phyloP scores from a whole-genome alignment of 2,329 filamentous ascomycete genomes.

The Coccinonectria pachysandricola region DNA sequence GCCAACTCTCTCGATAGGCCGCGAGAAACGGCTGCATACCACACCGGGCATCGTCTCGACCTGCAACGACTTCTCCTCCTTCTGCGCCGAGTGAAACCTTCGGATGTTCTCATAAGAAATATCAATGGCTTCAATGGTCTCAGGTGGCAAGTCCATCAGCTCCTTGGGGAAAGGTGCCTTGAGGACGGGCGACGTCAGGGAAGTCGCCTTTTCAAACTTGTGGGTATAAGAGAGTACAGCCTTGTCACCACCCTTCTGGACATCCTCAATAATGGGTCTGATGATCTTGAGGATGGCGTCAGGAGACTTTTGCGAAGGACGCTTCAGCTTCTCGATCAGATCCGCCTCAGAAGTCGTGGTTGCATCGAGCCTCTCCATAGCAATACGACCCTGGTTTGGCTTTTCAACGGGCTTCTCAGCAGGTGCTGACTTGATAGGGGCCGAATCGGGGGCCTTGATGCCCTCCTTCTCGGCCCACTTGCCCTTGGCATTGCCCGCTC shows the following conservation, averaged over 20 bases:
- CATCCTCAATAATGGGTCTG: constrained; percentile 80
- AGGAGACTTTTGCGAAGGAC: constrained; percentile 90
- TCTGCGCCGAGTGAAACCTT: constrained; percentile 87
- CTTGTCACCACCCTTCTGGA: constrained; percentile 74
- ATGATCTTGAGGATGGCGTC: constrained; percentile 89
- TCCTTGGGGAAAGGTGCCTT: constrained; percentile 77
- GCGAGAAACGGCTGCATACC: constrained; percentile 81
- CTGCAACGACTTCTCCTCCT: constrained; percentile 67
- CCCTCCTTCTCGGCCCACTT: constrained; percentile 82
- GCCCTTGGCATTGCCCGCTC: constrained; percentile 87
- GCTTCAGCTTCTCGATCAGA: constrained; percentile 66
- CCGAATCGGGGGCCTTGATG: constrained; percentile 36
- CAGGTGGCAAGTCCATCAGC: constrained; percentile 74
- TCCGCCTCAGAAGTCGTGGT: constrained; percentile 51
- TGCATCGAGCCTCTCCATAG: constrained; percentile 72
- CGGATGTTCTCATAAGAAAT: constrained; percentile 88
- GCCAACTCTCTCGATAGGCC: constrained; percentile 92
- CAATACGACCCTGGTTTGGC: constrained; percentile 47
- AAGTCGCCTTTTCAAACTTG: constrained; percentile 95
- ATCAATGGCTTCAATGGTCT: constrained; percentile 89
- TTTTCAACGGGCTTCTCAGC: constrained; percentile 26
- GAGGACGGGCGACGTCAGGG: constrained; percentile 78
- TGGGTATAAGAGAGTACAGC: constrained; percentile 89
- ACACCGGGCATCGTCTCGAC: constrained; percentile 99
- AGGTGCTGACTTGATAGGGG: constrained; percentile 25